These are phyloP conservation scores for Herpetospermum pedunculosum DNA, from an alignment of 306 rosid species.

Conservation along the genomic window DNA sequence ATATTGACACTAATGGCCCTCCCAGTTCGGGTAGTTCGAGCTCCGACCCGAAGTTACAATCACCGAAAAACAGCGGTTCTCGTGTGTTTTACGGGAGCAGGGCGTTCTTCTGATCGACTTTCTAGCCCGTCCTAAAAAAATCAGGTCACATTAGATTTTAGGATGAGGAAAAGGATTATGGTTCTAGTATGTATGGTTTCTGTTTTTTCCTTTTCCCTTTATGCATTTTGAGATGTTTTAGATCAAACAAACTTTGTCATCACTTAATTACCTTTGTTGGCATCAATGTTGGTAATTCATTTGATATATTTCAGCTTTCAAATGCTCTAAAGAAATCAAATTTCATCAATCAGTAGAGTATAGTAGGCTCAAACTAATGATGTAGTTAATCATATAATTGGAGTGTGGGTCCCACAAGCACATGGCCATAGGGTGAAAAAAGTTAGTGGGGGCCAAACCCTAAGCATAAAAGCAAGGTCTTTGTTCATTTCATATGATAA, in stretches of 20 bases:
- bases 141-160: conserved; percentile 48
- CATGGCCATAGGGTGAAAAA: conserved; percentile 17
- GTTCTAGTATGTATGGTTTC: conserved; percentile 21
- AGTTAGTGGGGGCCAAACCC: conserved; percentile 2
- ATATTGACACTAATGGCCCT: conserved; percentile 47
- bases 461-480: not conserved
- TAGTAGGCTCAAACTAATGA: conserved; percentile 15
- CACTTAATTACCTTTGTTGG: not conserved
- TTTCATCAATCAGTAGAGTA: not conserved
- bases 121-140: conserved; percentile 17
- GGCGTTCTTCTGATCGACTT: conserved; percentile 68
- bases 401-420: conserved; percentile 31
- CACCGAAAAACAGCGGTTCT: conserved; percentile 35
- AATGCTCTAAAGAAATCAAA: conserved; percentile 16
- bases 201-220: not conserved
- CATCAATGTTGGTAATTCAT: not conserved
- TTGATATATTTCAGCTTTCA: not conserved
- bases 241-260: conserved; percentile 14
- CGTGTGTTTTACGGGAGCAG: conserved; percentile 94
- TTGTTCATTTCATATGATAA: not conserved
- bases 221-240: conserved; percentile 31
- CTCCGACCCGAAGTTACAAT: conserved; percentile 43
- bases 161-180: conserved; percentile 28
- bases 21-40: conserved; percentile 67
- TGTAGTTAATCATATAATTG: conserved; percentile 23